Evolutionary conservation across 1,139 yeast species (phyloP).

Genomic region (Kurtzmaniella quercitrusa): DNA sequence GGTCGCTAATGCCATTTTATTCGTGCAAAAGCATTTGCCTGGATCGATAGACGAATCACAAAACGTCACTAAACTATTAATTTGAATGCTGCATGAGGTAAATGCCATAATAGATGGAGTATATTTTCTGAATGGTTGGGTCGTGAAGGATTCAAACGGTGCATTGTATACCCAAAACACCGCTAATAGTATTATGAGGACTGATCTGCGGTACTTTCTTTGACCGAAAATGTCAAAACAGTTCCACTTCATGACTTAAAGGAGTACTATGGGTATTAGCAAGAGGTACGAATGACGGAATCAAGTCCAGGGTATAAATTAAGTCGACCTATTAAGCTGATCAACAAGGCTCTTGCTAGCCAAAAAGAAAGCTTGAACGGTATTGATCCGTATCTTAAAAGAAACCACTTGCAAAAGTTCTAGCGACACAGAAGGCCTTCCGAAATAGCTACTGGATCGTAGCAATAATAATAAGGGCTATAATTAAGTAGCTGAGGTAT

Average conservation of each 20-base stretch:
- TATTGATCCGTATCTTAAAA: too few relatives aligned
- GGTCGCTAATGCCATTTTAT: conserved; percentile 36
- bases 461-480: too few relatives aligned
- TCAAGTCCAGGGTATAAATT: too few relatives aligned
- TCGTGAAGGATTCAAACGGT: conserved; percentile 27
- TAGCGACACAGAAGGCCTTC: too few relatives aligned
- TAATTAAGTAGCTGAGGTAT: too few relatives aligned
- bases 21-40: conserved; percentile 24
- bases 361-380: too few relatives aligned
- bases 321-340: too few relatives aligned
- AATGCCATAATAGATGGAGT: conserved; percentile 28
- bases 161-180: conserved; percentile 16
- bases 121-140: conserved; percentile 34
- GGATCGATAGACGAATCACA: conserved; percentile 14
- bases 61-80: conserved; percentile 20
- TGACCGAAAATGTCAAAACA: not conserved
- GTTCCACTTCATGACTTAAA: not conserved
- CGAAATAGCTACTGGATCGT: too few relatives aligned
- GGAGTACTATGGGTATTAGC: not conserved
- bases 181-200: conserved; percentile 12
- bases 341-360: too few relatives aligned
- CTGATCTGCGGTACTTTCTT: not conserved
- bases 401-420: too few relatives aligned
- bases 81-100: conserved; percentile 28
- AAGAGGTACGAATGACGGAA: too few relatives aligned